Percentiles rank a stretch among this genome's conserved stretches.
phyloP scores from a whole-genome alignment of 2,329 filamentous ascomycete genomes.

The Fusarium pseudograminearum region DNA sequence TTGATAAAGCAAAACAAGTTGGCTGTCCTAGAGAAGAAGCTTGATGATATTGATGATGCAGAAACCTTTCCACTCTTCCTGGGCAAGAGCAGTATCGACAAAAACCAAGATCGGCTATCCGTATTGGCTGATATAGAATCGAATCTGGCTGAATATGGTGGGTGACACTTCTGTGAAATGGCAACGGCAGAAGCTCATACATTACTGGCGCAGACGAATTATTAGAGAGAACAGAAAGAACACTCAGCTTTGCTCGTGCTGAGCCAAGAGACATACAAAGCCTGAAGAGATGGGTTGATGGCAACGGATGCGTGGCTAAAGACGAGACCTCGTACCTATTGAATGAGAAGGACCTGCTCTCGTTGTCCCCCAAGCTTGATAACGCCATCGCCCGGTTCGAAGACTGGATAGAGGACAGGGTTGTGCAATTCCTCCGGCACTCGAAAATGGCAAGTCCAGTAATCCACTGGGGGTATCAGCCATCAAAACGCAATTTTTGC shows the following conservation, averaged over 20 bases:
- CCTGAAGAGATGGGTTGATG: neutral
- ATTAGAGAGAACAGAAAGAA: neutral
- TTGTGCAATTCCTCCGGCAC: neutral
- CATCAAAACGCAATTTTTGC: too few species aligned
- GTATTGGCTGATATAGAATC: neutral
- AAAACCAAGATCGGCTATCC: neutral
- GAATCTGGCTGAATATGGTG: neutral
- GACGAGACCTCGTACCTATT: neutral
- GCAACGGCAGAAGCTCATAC: too few species aligned
- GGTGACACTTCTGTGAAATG: too few species aligned
- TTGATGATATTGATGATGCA: neutral
- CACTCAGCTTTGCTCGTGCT: neutral
- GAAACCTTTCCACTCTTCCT: neutral
- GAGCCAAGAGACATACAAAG: constrained; percentile 1
- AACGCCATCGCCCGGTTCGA: neutral
- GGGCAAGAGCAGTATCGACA: neutral
- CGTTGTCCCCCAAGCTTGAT: neutral
- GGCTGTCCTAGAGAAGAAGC: neutral
- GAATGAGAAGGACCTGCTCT: neutral
- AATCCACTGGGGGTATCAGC: too few species aligned
- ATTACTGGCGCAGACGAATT: constrained; percentile 1
- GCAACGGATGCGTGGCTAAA: neutral
- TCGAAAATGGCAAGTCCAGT: neutral
- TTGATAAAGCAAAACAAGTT: neutral
- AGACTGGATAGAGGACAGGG: constrained; percentile 8